Base-by-base conservation (phyloP, 805 yeast species). In the Metschnikowia dekortorum region DNA sequence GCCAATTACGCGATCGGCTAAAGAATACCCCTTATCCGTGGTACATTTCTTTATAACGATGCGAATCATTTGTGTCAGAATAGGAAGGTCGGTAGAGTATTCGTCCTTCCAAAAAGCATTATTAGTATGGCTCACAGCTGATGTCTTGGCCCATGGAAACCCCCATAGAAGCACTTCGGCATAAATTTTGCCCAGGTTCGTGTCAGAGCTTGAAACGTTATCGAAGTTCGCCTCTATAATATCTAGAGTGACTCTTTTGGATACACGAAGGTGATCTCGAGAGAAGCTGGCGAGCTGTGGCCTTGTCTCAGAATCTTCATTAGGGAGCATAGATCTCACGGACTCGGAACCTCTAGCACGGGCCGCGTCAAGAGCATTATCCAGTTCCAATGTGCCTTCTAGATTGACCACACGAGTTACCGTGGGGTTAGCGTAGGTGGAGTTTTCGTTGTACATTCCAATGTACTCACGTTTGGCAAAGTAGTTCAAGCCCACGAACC, bases 91-190 rank as follows among this genome's bases (percentile, higher is more conserved):
- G n/a, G 86, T 69, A 1, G 76, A 68, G 61, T 87, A 86, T 41
- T 75, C 80, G 60, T 91, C 96, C 61, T 90, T 81, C 94, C 96
- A 91, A 62, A 88, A 88, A 1, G 96, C 91, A 48, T 76, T 75
- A 2, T 49, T 47, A 0, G 65, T 57, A 42, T 77, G 70, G 35
- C 73, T 69, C 0, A 84, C 84, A 6, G 80, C 71, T 2, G 90
- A 84, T 0, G 97, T 88, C 56, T 89, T 73, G 36, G 87, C 88
- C 89, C 92, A 86, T 0, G 85, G 81, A 43, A 80, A 74, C 16
- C 80, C 83, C 85, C 94, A 86, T 63, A 88, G 74, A 14, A 77
- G 69, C 2, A 90, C 72, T 58, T 89, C 96, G 1, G 87, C 81
- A 60, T 87, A 91, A 1, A 84, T 58, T 48, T 68, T 69, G 6